Evolutionary conservation across 139 green algal genomes (phyloP).

Genomic region (Volvox africanus): DNA sequence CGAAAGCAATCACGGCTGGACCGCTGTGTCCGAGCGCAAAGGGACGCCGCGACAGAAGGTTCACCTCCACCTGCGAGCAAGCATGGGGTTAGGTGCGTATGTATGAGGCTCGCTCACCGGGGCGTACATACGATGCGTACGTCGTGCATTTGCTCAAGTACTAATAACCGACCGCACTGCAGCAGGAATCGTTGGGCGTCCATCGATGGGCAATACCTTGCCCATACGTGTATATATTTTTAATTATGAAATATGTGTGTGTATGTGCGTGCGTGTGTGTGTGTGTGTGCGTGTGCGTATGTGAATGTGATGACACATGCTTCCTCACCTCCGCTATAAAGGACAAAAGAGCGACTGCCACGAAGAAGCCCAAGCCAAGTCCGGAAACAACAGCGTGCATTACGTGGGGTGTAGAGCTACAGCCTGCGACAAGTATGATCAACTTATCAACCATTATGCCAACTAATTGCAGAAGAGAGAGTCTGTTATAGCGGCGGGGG

Average conservation of each 20-base stretch:
- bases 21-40: constrained; percentile 35
- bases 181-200: too few relatives aligned
- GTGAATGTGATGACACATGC: too few relatives aligned
- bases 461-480: background rate
- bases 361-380: background rate
- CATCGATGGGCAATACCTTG: too few relatives aligned
- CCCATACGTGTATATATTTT: too few relatives aligned
- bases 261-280: too few relatives aligned
- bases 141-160: too few relatives aligned
- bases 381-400: background rate
- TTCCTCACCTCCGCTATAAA: constrained; percentile 34
- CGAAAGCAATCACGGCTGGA: background rate
- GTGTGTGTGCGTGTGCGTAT: too few relatives aligned
- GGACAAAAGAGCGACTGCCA: constrained; percentile 12
- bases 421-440: background rate
- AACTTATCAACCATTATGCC: background rate
- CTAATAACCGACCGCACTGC: too few relatives aligned
- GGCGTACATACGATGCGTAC: too few relatives aligned
- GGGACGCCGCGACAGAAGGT: background rate
- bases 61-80: constrained; percentile 28
- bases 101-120: too few relatives aligned
- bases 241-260: background rate
- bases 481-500: too few relatives aligned
- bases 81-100: background rate
- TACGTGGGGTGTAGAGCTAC: background rate